Evolutionary conservation across 495 filamentous ascomycete species (phyloP), one percentile per base, ranked within the genome.

Genomic region (Talaromyces nanjingensis): DNA sequence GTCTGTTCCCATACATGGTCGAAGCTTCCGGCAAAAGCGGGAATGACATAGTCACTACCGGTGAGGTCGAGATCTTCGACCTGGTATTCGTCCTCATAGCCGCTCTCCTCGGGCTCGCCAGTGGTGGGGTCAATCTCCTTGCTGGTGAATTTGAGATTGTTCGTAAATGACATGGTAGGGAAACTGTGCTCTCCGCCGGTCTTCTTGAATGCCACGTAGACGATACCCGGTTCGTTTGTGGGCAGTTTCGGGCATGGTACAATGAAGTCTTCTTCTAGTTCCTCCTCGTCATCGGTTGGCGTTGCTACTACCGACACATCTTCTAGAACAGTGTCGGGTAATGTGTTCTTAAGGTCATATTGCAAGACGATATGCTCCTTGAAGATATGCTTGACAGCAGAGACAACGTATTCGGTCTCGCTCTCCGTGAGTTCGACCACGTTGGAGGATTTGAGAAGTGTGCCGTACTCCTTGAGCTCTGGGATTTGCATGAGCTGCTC

Each of bases 61-160:
- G 83, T 83, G 60, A 98, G 83, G 57, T 98, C 96, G 62, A 98
- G 85, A 70, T 97, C 93, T 64, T 94, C 91, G 63, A 97, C 91
- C 76, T 97, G 89, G 73, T 98, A 98, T 76, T 98, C 94, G 68
- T 98, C 94, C 24, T 97, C 93, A 69, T 97, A 98, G 39, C 96
- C 94, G 52, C 73, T 81, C 14, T 96, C 92, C 71, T 98, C 96
- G 1, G 96, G 91, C 73, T 97, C 91, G 66, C 87, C 86, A 24
- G 92, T 97, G n/a, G 88, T 88, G 4, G 94, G 94, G 68, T 98
- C 94, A 59, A 98, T 96, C 76, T 98, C 94, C 74, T 96, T 96
- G 79, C 88, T 93, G 24, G 92, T 97, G 72, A 98, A 98, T 75
- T 96, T 97, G 61, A 98, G 86, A 57, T 90, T 81, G 75, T 98